These are phyloP conservation scores for Avena insularis DNA, from an alignment of 176 grass and related monocot species.

Conservation along the genomic window DNA sequence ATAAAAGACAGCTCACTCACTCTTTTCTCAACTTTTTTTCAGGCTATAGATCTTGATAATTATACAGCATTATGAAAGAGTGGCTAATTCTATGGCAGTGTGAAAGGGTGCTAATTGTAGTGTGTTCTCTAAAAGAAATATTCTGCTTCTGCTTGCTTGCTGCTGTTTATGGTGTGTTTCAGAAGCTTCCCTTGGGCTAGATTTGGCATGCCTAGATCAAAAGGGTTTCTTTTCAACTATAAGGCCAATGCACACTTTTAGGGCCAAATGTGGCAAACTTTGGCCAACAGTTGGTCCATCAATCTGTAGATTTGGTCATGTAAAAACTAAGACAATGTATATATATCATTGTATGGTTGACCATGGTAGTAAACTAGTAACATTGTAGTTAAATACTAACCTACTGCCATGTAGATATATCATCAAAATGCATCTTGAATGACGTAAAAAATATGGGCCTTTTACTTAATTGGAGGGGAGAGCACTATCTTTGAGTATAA, in stretches of 20 bases:
- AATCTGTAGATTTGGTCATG: neutral
- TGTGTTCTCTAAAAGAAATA: conserved; percentile 42
- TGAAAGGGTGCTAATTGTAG: neutral
- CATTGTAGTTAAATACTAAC: neutral
- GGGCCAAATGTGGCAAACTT: conserved; percentile 7
- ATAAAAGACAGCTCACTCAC: conserved; percentile 16
- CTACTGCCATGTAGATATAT: neutral
- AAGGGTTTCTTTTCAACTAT: neutral
- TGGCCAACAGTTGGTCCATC: neutral
- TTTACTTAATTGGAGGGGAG: neutral
- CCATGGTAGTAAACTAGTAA: conserved; percentile 5
- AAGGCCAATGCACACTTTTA: conserved; percentile 5
- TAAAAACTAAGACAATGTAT: neutral
- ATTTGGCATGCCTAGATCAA: conserved; percentile 32
- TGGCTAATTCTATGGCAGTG: conserved; percentile 1
- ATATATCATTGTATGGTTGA: neutral
- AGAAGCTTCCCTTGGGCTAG: conserved; percentile 2
- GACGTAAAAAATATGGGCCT: neutral
- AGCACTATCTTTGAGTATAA: conserved; percentile 1
- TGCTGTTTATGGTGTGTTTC: conserved; percentile 28
- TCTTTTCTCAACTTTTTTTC: conserved; percentile 36
- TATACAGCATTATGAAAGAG: conserved; percentile 25
- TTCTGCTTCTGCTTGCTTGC: conserved; percentile 2
- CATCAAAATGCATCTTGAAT: neutral
- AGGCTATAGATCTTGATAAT: conserved; percentile 37